Percentiles rank a stretch among this genome's conserved stretches.
Evolutionary conservation across 441 rosid genomes (phyloP).

Genomic region (Sinapis alba): DNA sequence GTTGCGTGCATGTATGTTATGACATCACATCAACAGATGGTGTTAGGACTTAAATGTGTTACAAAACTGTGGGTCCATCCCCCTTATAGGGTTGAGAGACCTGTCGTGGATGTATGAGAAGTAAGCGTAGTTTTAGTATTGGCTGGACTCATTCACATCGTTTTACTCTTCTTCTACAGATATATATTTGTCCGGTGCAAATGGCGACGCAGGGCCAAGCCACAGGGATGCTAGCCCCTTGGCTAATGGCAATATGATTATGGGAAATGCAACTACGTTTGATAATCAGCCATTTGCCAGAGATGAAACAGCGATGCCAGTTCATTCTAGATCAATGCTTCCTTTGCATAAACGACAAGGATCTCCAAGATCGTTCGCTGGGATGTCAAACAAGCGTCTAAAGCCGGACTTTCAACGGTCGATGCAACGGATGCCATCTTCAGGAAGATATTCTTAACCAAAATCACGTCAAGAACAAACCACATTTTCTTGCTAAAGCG

Average conservation of each 20-base stretch:
- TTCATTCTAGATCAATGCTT: slow-evolving; percentile 66
- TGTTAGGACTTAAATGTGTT: too few species aligned
- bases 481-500: too few species aligned
- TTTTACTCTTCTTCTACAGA: slow-evolving; percentile 58
- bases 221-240: slow-evolving; percentile 70
- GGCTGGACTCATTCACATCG: not conserved
- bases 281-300: slow-evolving; percentile 58
- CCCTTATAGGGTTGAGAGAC: too few species aligned
- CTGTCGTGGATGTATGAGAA: too few species aligned
- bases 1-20: too few species aligned
- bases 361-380: slow-evolving; percentile 75
- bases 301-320: slow-evolving; percentile 65
- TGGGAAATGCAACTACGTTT: slow-evolving; percentile 53
- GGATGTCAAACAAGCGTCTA: slow-evolving; percentile 69
- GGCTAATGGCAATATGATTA: slow-evolving; percentile 56
- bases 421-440: slow-evolving; percentile 67
- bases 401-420: slow-evolving; percentile 73
- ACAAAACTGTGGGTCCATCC: too few species aligned
- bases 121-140: not conserved
- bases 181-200: slow-evolving; percentile 53
- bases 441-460: slow-evolving; percentile 64
- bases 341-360: slow-evolving; percentile 54
- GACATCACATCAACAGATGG: too few species aligned
- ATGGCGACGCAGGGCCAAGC: slow-evolving; percentile 60
- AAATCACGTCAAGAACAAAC: not conserved